A percentile compares a stretch with the other conserved stretches of the same genome.
Conservation (phyloP, 768 basidiomycete genomes). For the Mycena pura region DNA sequence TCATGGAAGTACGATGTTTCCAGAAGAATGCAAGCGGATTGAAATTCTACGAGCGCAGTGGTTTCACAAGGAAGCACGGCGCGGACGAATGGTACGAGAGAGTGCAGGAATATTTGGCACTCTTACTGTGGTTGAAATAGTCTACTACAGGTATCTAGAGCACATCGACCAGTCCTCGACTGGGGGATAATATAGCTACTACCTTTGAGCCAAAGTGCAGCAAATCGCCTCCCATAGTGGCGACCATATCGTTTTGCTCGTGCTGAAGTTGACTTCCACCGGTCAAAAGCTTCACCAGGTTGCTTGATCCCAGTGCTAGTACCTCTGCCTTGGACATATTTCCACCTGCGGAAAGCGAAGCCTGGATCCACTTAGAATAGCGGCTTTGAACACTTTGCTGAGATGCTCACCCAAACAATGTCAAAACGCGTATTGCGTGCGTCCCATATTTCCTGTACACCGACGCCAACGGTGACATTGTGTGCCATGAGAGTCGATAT, state of each 20-base stretch:
- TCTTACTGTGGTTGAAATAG: constrained; percentile 3
- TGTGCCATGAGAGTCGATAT: constrained; percentile 68
- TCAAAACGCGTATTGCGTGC: constrained; percentile 84
- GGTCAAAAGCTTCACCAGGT: constrained; percentile 50
- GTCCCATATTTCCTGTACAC: constrained; percentile 68
- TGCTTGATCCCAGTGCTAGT: constrained; percentile 54
- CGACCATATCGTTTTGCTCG: constrained; percentile 11
- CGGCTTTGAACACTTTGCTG: constrained; percentile 35
- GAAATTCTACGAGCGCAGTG: constrained; percentile 10
- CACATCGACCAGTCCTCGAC: constrained; percentile 48
- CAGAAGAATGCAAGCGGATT: not conserved
- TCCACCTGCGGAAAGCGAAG: constrained; percentile 29
- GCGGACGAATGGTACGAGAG: not conserved
- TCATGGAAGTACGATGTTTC: constrained; percentile 13
- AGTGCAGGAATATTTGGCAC: not conserved
- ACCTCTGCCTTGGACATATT: constrained; percentile 49
- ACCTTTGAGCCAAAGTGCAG: constrained; percentile 48
- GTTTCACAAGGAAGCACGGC: constrained; percentile 1
- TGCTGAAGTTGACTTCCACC: not conserved
- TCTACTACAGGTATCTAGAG: constrained; percentile 22
- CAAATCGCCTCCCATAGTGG: constrained; percentile 16
- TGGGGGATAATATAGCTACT: constrained; percentile 59
- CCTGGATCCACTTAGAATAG: constrained; percentile 33
- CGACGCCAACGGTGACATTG: constrained; percentile 77
- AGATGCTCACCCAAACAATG: constrained; percentile 71